phyloP scores from a whole-genome alignment of 306 rosid genomes.

The Cicer judaicum region DNA sequence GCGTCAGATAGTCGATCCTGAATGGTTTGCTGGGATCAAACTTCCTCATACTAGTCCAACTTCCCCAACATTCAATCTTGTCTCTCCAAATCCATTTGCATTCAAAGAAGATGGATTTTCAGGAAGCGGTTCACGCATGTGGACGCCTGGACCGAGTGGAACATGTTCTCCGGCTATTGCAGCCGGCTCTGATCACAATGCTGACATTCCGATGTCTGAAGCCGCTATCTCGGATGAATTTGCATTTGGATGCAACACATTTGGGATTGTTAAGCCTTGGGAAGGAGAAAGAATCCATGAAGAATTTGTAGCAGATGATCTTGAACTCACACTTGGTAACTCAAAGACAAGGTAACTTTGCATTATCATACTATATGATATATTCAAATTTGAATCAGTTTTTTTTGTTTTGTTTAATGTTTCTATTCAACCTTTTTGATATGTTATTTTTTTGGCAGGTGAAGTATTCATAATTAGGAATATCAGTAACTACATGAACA shows the following conservation, averaged over 20 bases:
- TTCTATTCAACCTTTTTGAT: neutral
- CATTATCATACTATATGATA: neutral
- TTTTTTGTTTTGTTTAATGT: neutral
- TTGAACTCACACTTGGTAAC: constrained; percentile 96
- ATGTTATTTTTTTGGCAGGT: constrained; percentile 58
- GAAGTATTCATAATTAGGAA: constrained; percentile 40
- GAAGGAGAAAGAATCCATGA: constrained; percentile 97
- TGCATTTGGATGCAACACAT: constrained; percentile 84
- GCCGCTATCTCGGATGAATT: constrained; percentile 82
- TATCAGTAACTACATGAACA: constrained; percentile 40
- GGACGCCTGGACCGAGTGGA: constrained; percentile 98
- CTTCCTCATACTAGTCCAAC: constrained; percentile 73
- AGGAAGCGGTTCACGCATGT: constrained; percentile 72
- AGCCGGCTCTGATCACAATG: constrained; percentile 73
- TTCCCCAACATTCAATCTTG: constrained; percentile 88
- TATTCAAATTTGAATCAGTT: neutral
- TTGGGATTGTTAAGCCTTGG: constrained; percentile 93
- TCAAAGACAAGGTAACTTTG: constrained; percentile 73
- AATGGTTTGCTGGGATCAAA: constrained; percentile 86
- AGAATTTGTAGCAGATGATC: constrained; percentile 85
- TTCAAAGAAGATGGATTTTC: constrained; percentile 69
- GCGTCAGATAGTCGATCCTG: constrained; percentile 74
- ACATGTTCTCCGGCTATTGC: constrained; percentile 92
- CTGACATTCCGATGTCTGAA: constrained; percentile 90
- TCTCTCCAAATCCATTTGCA: constrained; percentile 82